Conservation (phyloP, 768 basidiomycete species). For the Paxillus involutus region DNA sequence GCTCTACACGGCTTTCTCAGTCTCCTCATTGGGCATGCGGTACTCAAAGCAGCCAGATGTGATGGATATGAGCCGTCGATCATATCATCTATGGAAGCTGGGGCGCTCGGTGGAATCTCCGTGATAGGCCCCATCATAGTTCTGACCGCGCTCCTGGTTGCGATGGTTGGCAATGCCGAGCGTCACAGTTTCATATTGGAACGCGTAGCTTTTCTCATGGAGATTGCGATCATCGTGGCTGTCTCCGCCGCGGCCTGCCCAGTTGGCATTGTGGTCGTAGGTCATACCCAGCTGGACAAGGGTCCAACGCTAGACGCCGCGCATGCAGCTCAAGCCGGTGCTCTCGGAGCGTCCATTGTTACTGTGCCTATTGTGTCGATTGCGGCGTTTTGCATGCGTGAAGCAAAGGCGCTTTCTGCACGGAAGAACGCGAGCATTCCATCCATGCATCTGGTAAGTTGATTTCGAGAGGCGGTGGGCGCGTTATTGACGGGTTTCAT, state of each 20-base stretch:
- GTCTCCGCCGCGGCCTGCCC: slow-evolving; percentile 13
- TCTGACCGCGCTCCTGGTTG: neutral
- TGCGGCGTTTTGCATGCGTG: slow-evolving; percentile 4
- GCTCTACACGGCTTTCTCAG: slow-evolving; percentile 8
- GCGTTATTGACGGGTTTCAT: neutral
- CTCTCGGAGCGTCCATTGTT: slow-evolving; percentile 9
- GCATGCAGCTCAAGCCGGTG: slow-evolving; percentile 16
- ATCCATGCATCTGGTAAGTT: slow-evolving; percentile 4
- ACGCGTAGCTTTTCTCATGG: slow-evolving; percentile 6
- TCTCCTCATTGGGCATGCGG: slow-evolving; percentile 10
- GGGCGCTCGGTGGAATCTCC: slow-evolving; percentile 12
- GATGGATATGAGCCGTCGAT: slow-evolving; percentile 9
- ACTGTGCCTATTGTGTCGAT: slow-evolving; percentile 4
- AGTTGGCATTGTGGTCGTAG: slow-evolving; percentile 3
- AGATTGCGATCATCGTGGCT: slow-evolving; percentile 7
- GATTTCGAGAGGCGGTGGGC: neutral
- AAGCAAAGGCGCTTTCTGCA: slow-evolving; percentile 3
- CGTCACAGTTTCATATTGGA: neutral
- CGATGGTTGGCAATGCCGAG: slow-evolving; percentile 1
- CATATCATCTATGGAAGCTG: slow-evolving; percentile 9
- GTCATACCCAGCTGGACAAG: neutral
- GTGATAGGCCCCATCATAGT: slow-evolving; percentile 10
- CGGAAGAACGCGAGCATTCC: slow-evolving; percentile 1
- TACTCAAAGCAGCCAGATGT: slow-evolving; percentile 11
- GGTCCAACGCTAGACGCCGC: neutral